phyloP scores from a whole-genome alignment of 2,329 filamentous ascomycete species.

The Diaporthe australafricana region DNA sequence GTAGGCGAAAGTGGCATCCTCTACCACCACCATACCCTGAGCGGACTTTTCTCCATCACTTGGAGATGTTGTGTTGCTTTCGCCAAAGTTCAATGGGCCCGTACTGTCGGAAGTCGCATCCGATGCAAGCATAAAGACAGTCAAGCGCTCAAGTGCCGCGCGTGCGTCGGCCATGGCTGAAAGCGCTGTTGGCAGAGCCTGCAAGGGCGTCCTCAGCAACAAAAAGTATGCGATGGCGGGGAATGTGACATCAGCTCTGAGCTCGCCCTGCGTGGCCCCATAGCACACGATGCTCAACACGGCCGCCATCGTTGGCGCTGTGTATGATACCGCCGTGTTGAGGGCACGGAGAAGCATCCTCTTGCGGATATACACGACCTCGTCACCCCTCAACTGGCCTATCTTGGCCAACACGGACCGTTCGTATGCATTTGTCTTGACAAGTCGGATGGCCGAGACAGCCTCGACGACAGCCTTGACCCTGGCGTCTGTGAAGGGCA shows the following conservation, averaged over 20 bases:
- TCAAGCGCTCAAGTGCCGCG: slow-evolving; percentile 41
- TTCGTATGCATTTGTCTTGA: slow-evolving; percentile 45
- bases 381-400: slow-evolving; percentile 39
- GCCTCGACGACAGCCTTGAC: slow-evolving; percentile 44
- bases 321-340: slow-evolving; percentile 43
- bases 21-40: slow-evolving; percentile 34
- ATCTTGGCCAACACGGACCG: slow-evolving; percentile 41
- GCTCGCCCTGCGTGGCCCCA: slow-evolving; percentile 34
- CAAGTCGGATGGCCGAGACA: slow-evolving; percentile 43
- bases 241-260: slow-evolving; percentile 38
- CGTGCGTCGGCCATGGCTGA: slow-evolving; percentile 42
- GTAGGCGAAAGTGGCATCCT: slow-evolving; percentile 38
- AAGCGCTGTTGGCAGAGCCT: slow-evolving; percentile 39
- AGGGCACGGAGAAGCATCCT: slow-evolving; percentile 43
- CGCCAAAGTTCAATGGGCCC: background rate
- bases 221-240: slow-evolving; percentile 43
- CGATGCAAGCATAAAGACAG: slow-evolving; percentile 40
- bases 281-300: slow-evolving; percentile 42
- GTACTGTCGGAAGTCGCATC: background rate
- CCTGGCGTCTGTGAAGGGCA: slow-evolving; percentile 43
- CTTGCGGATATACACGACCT: slow-evolving; percentile 44
- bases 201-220: slow-evolving; percentile 41
- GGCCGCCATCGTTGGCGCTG: slow-evolving; percentile 41
- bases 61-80: background rate
- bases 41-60: slow-evolving; percentile 4